phyloP scores from a whole-genome alignment of 2,329 filamentous ascomycete species.

The Lecanosticta acicola region DNA sequence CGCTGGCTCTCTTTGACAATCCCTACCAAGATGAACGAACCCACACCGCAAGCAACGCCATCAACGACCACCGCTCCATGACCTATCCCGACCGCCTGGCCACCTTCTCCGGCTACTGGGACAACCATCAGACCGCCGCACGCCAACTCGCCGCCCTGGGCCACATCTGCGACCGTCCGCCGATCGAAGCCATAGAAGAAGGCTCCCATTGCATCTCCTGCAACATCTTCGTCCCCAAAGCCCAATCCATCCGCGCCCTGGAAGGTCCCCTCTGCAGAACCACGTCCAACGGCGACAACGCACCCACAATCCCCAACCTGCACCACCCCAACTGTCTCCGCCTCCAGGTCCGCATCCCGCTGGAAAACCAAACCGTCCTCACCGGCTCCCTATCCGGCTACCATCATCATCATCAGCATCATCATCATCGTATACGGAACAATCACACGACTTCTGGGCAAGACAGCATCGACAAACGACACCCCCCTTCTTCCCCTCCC shows the following conservation, averaged over 20 bases:
- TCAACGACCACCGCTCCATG: conserved; percentile 3
- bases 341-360: conserved; percentile 25
- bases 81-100: conserved; percentile 10
- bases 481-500: background rate
- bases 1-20: conserved; percentile 1
- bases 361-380: conserved; percentile 18
- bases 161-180: conserved; percentile 29
- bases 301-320: conserved; percentile 12
- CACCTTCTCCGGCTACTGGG: conserved; percentile 25
- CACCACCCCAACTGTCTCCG: conserved; percentile 23
- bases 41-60: background rate
- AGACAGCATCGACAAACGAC: background rate
- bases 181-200: conserved; percentile 28
- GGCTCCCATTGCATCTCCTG: conserved; percentile 29
- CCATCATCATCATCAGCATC: too few relatives aligned
- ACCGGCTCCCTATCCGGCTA: conserved; percentile 3
- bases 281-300: background rate
- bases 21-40: background rate
- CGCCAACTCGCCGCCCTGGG: conserved; percentile 29
- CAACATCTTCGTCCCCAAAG: conserved; percentile 24
- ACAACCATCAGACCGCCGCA: conserved; percentile 21
- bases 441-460: background rate
- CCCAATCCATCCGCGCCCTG: conserved; percentile 21
- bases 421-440: conserved; percentile 6
- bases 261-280: conserved; percentile 12